These are phyloP conservation scores for Cotoneaster glaucophyllus DNA, from an alignment of 306 rosid species.

Conservation along the genomic window DNA sequence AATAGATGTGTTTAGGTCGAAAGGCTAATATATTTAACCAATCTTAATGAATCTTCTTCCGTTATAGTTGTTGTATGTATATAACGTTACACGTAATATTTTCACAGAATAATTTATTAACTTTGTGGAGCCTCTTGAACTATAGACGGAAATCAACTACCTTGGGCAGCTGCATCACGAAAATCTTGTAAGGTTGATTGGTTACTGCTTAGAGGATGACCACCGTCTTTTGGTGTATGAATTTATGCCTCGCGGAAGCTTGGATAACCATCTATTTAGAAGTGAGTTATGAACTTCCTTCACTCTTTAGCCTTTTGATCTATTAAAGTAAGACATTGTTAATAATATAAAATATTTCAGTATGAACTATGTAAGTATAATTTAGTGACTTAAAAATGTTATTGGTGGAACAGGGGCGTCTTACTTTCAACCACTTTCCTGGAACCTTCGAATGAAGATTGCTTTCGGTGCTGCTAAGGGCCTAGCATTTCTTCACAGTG, in stretches of 20 bases:
- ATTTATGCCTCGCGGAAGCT: conserved; percentile 77
- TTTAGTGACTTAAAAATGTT: background rate
- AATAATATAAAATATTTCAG: background rate
- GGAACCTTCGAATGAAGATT: conserved; percentile 80
- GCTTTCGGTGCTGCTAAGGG: conserved; percentile 91
- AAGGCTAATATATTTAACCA: background rate
- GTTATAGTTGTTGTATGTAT: conserved; percentile 5
- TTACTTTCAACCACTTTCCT: conserved; percentile 81
- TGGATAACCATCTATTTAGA: conserved; percentile 91
- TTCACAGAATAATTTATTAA: conserved; percentile 16
- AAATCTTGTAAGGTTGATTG: conserved; percentile 87
- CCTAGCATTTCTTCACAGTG: conserved; percentile 92
- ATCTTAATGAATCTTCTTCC: background rate
- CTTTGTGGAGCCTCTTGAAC: conserved; percentile 16
- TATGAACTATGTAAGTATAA: conserved; percentile 1
- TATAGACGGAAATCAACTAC: conserved; percentile 82
- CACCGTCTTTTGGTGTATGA: conserved; percentile 92
- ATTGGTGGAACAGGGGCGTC: conserved; percentile 59
- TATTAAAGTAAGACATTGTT: conserved; percentile 10
- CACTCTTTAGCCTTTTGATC: background rate
- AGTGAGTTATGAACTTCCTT: conserved; percentile 50
- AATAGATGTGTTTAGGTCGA: background rate
- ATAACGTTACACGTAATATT: conserved; percentile 3
- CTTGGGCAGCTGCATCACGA: conserved; percentile 91
- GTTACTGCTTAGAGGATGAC: conserved; percentile 94